Conservation (phyloP, 1,139 yeast species). For the Groenewaldozyma sp. region DNA sequence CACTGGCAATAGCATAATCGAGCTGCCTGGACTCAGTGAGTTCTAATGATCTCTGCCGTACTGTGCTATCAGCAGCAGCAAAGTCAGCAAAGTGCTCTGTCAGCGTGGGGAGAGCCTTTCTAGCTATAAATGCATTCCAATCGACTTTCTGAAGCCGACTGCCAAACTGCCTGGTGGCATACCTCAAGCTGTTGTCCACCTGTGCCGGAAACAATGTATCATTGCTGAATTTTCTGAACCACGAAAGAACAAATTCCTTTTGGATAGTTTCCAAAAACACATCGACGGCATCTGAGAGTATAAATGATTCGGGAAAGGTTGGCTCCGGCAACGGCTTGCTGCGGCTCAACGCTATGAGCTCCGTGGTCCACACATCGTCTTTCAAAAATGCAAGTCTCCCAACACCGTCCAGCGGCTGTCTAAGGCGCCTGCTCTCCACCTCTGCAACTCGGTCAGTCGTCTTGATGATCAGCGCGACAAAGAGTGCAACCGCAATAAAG, state of each 20-base stretch:
- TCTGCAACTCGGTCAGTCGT: slow-evolving; percentile 12
- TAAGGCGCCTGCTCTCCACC: slow-evolving; percentile 3
- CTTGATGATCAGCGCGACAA: slow-evolving; percentile 12
- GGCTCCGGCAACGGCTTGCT: slow-evolving; percentile 17
- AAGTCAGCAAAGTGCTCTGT: slow-evolving; percentile 56
- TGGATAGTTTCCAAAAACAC: slow-evolving; percentile 45
- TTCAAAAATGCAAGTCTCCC: slow-evolving; percentile 16
- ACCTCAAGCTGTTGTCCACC: slow-evolving; percentile 41
- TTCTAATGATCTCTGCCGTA: slow-evolving; percentile 22
- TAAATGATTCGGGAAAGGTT: slow-evolving; percentile 42
- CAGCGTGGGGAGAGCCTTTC: slow-evolving; percentile 52
- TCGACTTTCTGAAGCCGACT: slow-evolving; percentile 40
- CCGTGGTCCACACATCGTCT: slow-evolving; percentile 16
- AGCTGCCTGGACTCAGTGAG: slow-evolving; percentile 39
- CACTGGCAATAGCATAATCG: slow-evolving; percentile 50
- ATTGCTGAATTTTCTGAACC: slow-evolving; percentile 50
- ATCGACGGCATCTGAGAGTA: slow-evolving; percentile 46
- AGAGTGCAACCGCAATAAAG: slow-evolving; percentile 13
- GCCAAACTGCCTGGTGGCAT: slow-evolving; percentile 36
- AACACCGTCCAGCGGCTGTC: slow-evolving; percentile 7
- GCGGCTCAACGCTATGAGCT: slow-evolving; percentile 14
- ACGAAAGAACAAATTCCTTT: slow-evolving; percentile 51
- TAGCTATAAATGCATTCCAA: slow-evolving; percentile 47
- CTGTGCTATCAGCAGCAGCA: slow-evolving; percentile 40
- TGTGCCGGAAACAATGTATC: slow-evolving; percentile 46